These are phyloP conservation scores for Pseudohalonectria lignicola DNA, from an alignment of 2,329 filamentous ascomycete genomes.

Conservation along the genomic window DNA sequence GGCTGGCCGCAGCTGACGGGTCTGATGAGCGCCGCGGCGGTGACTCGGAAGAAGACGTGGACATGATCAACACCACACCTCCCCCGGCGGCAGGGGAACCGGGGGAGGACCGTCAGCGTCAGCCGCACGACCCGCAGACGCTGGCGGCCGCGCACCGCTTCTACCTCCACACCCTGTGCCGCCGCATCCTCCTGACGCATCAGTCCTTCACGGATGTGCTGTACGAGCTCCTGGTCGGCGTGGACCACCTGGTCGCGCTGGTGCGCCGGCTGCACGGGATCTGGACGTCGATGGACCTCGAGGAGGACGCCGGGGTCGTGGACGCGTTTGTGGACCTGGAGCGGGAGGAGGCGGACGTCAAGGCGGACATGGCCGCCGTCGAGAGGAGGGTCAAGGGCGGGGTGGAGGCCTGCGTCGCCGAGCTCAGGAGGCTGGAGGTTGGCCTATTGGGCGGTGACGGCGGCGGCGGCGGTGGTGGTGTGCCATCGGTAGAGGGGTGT, in stretches of 20 bases:
- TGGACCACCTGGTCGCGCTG: slow-evolving; percentile 74
- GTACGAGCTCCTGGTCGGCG: slow-evolving; percentile 56
- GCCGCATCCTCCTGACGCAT: slow-evolving; percentile 56
- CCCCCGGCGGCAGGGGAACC: slow-evolving; percentile 4
- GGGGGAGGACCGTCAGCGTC: slow-evolving; percentile 9
- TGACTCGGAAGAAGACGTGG: neutral
- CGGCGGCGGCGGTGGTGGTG: slow-evolving; percentile 8
- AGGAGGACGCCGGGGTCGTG: slow-evolving; percentile 71
- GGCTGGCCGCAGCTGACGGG: slow-evolving; percentile 19
- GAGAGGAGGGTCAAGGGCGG: slow-evolving; percentile 54
- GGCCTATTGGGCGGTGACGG: slow-evolving; percentile 20
- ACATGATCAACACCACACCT: slow-evolving; percentile 4
- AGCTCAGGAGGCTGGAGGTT: slow-evolving; percentile 31
- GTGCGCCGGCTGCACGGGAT: slow-evolving; percentile 65
- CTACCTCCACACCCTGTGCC: slow-evolving; percentile 60
- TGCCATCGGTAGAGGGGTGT: slow-evolving; percentile 18
- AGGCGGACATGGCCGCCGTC: slow-evolving; percentile 51
- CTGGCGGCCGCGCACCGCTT: slow-evolving; percentile 68
- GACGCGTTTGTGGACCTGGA: slow-evolving; percentile 62
- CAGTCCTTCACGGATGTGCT: slow-evolving; percentile 51
- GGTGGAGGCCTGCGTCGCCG: slow-evolving; percentile 55
- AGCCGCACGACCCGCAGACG: slow-evolving; percentile 69
- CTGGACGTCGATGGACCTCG: slow-evolving; percentile 69
- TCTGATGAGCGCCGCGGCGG: neutral
- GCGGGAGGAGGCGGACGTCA: slow-evolving; percentile 61